These are phyloP conservation scores for Microstegium vimineum DNA, from an alignment of 176 grass and related monocot species.

Conservation along the genomic window DNA sequence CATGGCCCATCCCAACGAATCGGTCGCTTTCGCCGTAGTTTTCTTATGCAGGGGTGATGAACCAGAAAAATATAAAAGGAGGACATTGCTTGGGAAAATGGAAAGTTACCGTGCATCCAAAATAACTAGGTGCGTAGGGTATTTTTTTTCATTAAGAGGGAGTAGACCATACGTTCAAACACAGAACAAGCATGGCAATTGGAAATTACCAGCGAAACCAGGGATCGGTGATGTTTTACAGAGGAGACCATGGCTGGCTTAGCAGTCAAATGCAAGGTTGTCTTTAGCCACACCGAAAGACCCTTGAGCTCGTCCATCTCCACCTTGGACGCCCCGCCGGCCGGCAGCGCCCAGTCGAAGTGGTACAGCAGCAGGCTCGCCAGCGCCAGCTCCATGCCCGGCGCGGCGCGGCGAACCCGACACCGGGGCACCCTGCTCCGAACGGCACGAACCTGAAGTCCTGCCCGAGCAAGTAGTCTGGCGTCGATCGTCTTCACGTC, in stretches of 20 bases:
- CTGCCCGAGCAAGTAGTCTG: neutral
- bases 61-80: too few species aligned
- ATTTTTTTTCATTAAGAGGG: too few species aligned
- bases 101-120: too few species aligned
- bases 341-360: conserved; percentile 43
- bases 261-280: conserved; percentile 4
- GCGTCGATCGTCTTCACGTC: neutral
- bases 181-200: too few species aligned
- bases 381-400: conserved; percentile 30
- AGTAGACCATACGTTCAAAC: too few species aligned
- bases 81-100: too few species aligned
- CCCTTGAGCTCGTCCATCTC: conserved; percentile 30
- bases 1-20: conserved; percentile 29
- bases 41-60: too few species aligned
- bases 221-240: too few species aligned
- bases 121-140: too few species aligned
- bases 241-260: conserved; percentile 14
- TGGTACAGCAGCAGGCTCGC: conserved; percentile 27
- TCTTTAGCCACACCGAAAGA: conserved; percentile 21
- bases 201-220: too few species aligned
- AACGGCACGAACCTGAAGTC: conserved; percentile 55
- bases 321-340: neutral
- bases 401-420: conserved; percentile 2
- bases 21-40: too few species aligned
- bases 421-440: conserved; percentile 43